These are phyloP conservation scores for Leccinum arenicola DNA, from an alignment of 768 basidiomycete genomes.

Conservation along the genomic window DNA sequence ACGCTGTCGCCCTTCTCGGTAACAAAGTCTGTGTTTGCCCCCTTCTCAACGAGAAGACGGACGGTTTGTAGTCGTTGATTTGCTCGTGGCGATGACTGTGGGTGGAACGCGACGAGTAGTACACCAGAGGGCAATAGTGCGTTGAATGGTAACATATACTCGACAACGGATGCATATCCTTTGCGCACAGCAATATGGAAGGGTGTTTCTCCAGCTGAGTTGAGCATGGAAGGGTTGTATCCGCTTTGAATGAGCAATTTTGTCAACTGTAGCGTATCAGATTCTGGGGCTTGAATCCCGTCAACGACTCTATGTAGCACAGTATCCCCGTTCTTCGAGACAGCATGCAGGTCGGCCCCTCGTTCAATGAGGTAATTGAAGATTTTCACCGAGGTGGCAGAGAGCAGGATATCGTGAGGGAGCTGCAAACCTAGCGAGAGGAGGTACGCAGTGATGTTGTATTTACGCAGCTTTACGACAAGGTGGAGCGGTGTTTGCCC, in stretches of 20 bases:
- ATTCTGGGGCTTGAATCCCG: not conserved
- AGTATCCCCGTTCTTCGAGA: not conserved
- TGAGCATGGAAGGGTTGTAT: not conserved
- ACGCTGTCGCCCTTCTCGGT: not conserved
- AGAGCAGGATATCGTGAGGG: not conserved
- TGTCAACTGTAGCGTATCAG: not conserved
- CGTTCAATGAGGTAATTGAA: not conserved
- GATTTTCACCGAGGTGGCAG: not conserved
- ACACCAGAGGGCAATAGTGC: not conserved
- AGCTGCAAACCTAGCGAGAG: not conserved
- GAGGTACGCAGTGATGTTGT: not conserved
- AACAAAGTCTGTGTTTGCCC: not conserved
- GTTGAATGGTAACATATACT: not conserved
- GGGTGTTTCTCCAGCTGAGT: not conserved
- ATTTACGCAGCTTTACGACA: not conserved
- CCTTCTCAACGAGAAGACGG: not conserved
- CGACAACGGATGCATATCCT: not conserved
- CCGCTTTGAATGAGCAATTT: not conserved
- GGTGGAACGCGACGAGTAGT: not conserved
- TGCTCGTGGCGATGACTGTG: not conserved
- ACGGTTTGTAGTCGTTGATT: not conserved
- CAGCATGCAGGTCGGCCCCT: not conserved
- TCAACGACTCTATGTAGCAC: not conserved
- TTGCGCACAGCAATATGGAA: not conserved
- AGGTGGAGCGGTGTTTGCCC: not conserved